Evolutionary conservation across 108 stramenopile genomes (phyloP).

Genomic region (Pseudonitzschia multiseries): DNA sequence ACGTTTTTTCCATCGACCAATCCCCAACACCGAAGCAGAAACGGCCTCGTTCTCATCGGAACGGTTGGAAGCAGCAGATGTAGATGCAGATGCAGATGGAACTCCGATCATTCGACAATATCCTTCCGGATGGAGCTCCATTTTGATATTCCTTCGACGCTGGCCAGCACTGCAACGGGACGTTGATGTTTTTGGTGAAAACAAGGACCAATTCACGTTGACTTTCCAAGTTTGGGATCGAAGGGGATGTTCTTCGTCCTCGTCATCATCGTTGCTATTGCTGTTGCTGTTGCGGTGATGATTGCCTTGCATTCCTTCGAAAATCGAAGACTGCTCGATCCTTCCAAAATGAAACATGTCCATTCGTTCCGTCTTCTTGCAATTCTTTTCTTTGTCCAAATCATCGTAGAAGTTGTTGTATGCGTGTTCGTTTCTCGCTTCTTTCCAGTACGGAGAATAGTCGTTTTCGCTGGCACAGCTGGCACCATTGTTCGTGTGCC

Average conservation of each 20-base stretch:
- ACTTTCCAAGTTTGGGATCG: conserved; percentile 2
- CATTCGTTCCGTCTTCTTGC: neutral
- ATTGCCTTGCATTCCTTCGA: neutral
- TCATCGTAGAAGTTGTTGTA: neutral
- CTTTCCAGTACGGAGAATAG: neutral
- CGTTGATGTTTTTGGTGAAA: neutral
- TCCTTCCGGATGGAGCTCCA: conserved; percentile 17
- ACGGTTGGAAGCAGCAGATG: neutral
- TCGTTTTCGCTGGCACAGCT: no score
- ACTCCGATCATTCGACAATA: conserved; percentile 9
- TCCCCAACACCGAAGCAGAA: neutral
- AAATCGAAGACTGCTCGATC: neutral
- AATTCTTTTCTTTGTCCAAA: neutral
- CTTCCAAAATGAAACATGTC: conserved; percentile 6
- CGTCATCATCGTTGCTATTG: neutral
- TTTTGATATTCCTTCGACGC: neutral
- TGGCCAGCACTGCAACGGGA: neutral
- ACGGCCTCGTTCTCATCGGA: neutral
- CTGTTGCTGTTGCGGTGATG: neutral
- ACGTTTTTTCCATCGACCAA: conserved; percentile 10
- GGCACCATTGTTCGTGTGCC: neutral
- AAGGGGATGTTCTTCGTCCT: conserved; percentile 3
- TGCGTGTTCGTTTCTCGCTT: neutral
- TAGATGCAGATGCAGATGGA: neutral
- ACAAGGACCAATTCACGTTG: conserved; percentile 7